Evolutionary conservation across 2,329 filamentous ascomycete genomes (phyloP), one percentile per base, ranked within the genome.

Genomic region (Arthroderma sp.): DNA sequence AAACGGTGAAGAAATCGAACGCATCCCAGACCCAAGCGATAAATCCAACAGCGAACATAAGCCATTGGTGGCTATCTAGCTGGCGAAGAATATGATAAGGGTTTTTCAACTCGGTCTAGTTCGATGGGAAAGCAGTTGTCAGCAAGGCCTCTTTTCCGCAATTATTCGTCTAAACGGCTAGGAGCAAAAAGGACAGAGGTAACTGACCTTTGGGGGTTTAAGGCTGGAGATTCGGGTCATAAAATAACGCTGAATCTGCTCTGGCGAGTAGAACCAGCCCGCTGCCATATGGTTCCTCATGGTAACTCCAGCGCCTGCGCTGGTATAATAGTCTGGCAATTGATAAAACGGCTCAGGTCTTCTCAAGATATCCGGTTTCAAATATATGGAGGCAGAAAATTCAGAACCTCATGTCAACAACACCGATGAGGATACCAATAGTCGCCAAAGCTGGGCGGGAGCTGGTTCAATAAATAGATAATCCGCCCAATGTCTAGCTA

Each of bases 1-100:
- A 81, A 23, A 83, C 80, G 23, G 80, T 81, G 69, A 83, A 83
- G 70, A 83, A 83, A 64, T 83, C 81, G 58, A 83, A 81, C 0
- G 80, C 74, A 63, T 80, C 77, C 76, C 77, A 79, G 1, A 73
- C 71, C 77, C 80, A 82, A 1, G 73, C 79, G 15, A 74, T 63
- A 60, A 73, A 73, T 1, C 68, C 71, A 54, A 55, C 6, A 73
- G 65, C 66, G 81, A 82, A 68, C 51, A 81, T 80, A n/a, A 81
- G 71, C 79, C 79, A 82, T 71, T 82, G 79, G 52, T 80, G 76
- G 31, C 65, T 65, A 60, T 79, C 81, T 5, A 82, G 71, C 49
- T 80, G 66, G 17, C 70, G 66, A 21, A 83, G 68, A 0, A 80
- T 70, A 7, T 70, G 72, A 63, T 81, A 74, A 0, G 80, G 80